Evolutionary conservation across 345 rosid genomes (phyloP).

Genomic region (Conringia planisiliqua): DNA sequence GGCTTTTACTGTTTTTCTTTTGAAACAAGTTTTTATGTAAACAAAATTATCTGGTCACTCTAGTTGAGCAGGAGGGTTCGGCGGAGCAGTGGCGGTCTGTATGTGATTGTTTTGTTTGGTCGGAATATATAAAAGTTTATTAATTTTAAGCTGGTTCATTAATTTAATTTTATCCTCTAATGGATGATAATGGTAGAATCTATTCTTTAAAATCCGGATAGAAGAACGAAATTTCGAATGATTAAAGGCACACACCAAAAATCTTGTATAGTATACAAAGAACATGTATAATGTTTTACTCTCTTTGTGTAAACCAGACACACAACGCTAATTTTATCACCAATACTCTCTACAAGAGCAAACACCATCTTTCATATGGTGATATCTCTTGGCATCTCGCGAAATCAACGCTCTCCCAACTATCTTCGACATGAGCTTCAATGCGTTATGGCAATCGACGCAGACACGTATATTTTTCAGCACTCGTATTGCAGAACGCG

Average conservation of each 20-base stretch:
- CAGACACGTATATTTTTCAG: slow-evolving; percentile 74
- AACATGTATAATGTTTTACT: not conserved
- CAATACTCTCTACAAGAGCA: slow-evolving; percentile 77
- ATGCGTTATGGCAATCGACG: slow-evolving; percentile 71
- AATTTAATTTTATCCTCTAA: not conserved
- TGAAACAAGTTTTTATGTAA: not conserved
- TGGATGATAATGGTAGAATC: not conserved
- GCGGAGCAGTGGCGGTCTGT: not conserved
- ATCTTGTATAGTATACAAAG: not conserved
- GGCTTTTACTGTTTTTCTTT: not conserved
- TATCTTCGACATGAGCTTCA: slow-evolving; percentile 71
- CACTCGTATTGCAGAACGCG: slow-evolving; percentile 50
- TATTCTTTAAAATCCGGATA: not conserved
- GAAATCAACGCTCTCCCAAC: slow-evolving; percentile 61
- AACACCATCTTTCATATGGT: slow-evolving; percentile 61
- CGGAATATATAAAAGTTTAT: not conserved
- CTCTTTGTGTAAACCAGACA: not conserved
- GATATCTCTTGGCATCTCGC: slow-evolving; percentile 79
- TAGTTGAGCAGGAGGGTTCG: not conserved
- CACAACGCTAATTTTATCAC: slow-evolving; percentile 36
- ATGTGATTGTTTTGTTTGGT: not conserved
- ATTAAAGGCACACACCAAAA: not conserved
- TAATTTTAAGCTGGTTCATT: not conserved
- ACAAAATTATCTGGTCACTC: not conserved
- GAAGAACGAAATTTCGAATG: not conserved